Conservation (phyloP, 2,329 filamentous ascomycete genomes). For the Aulographum hederae region DNA sequence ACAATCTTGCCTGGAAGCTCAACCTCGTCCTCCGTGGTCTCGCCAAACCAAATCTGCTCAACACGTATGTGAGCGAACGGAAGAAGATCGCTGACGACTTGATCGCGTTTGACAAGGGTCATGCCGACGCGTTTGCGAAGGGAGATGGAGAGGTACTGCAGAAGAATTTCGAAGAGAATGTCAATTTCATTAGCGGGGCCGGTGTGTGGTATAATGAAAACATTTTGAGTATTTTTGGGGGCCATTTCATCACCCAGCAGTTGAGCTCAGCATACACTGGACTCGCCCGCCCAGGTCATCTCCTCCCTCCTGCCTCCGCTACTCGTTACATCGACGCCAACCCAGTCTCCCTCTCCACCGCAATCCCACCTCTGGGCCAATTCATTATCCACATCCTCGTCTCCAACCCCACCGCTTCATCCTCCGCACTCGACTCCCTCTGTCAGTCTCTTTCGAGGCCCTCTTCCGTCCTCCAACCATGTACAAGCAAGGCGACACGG, state of each 20-base stretch:
- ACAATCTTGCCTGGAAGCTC: slow-evolving; percentile 40
- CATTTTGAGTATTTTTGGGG: too few relatives aligned
- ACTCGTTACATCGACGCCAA: slow-evolving; percentile 80
- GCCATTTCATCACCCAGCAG: too few relatives aligned
- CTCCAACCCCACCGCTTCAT: slow-evolving; percentile 32
- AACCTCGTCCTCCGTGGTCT: slow-evolving; percentile 27
- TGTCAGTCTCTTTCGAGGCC: not conserved
- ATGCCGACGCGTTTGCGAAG: slow-evolving; percentile 33
- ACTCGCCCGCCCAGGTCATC: slow-evolving; percentile 55
- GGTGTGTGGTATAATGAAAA: slow-evolving; percentile 56
- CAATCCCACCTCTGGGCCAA: slow-evolving; percentile 72
- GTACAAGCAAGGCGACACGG: not conserved
- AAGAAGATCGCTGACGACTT: slow-evolving; percentile 44
- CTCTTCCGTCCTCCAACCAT: not conserved
- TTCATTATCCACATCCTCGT: slow-evolving; percentile 78
- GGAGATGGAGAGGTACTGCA: slow-evolving; percentile 46
- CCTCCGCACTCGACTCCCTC: not conserved
- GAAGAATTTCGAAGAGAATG: slow-evolving; percentile 51
- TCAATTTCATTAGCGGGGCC: slow-evolving; percentile 56
- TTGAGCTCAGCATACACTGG: too few relatives aligned
- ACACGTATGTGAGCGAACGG: slow-evolving; percentile 35
- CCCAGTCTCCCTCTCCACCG: slow-evolving; percentile 76
- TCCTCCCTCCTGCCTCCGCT: slow-evolving; percentile 62
- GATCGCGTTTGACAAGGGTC: slow-evolving; percentile 35
- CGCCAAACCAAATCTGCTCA: slow-evolving; percentile 22